phyloP scores from a whole-genome alignment of 2,329 filamentous ascomycete genomes.

The Penicillium thymicola region DNA sequence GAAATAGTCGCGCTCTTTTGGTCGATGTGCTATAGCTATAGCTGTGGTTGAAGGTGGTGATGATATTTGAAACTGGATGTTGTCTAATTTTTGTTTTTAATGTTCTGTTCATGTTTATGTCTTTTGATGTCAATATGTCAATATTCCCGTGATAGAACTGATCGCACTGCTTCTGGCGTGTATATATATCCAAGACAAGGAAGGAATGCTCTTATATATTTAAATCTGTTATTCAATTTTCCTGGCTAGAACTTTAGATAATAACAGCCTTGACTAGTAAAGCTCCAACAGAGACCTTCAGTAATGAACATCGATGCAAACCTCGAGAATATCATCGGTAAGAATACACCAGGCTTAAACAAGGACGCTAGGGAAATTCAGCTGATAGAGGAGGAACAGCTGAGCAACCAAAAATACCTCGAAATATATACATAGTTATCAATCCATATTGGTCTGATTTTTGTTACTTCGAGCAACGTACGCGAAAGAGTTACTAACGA shows the following conservation, averaged over 20 bases:
- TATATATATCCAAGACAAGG: background rate
- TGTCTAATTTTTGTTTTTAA: background rate
- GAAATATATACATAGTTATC: too few species aligned
- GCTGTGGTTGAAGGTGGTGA: background rate
- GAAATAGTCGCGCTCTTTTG: background rate
- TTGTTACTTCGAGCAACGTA: too few species aligned
- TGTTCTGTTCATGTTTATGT: background rate
- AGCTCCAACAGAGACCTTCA: too few species aligned
- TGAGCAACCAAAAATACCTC: too few species aligned
- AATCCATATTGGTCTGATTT: too few species aligned
- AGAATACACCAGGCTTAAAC: too few species aligned
- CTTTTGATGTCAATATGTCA: background rate
- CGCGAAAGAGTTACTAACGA: too few species aligned
- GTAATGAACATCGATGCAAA: too few species aligned
- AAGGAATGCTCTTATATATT: background rate
- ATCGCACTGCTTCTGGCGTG: background rate
- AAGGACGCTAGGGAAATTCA: too few species aligned
- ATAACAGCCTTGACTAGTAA: background rate
- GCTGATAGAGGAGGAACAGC: too few species aligned
- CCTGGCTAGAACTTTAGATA: background rate
- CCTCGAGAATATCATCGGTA: too few species aligned
- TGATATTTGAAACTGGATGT: background rate
- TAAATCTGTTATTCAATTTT: background rate
- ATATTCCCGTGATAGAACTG: conserved; percentile 1
- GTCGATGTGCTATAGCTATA: background rate